Percentiles rank a stretch among this genome's conserved stretches.
Evolutionary conservation across 148 eudicot genomes (phyloP).

Genomic region (Diospyros lotus): DNA sequence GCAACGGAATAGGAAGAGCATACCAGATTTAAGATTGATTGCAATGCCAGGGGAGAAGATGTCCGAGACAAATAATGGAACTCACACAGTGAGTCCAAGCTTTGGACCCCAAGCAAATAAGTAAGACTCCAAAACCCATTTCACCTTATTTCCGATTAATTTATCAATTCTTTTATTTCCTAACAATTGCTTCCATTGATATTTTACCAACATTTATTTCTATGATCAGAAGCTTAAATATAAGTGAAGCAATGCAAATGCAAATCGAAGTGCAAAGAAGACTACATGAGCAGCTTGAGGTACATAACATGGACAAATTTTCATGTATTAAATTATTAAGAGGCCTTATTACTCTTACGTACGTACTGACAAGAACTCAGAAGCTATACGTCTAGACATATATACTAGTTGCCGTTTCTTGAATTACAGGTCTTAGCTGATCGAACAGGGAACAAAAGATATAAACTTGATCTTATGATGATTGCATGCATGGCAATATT

Average conservation of each 20-base stretch:
- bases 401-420: too few species aligned
- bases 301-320: slow-evolving; percentile 21
- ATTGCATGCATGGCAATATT: too few species aligned
- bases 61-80: slow-evolving; percentile 40
- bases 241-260: slow-evolving; percentile 84
- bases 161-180: too few species aligned
- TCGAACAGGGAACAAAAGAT: too few species aligned
- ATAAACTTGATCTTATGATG: too few species aligned
- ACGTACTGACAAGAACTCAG: too few species aligned
- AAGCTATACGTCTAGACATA: too few species aligned
- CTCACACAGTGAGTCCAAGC: slow-evolving; percentile 43
- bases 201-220: slow-evolving; percentile 5
- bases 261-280: slow-evolving; percentile 93
- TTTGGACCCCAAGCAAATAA: slow-evolving; percentile 49
- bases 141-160: neutral
- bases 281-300: slow-evolving; percentile 95
- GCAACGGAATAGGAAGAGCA: neutral
- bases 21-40: slow-evolving; percentile 19
- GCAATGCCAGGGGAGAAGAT: slow-evolving; percentile 41
- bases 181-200: neutral
- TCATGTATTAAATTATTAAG: neutral
- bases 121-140: slow-evolving; percentile 26
- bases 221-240: slow-evolving; percentile 58
- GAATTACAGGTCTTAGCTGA: too few species aligned
- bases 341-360: too few species aligned